Evolutionary conservation across 257 asterid species (phyloP).

Genomic region (Solanum gandarillasii): DNA sequence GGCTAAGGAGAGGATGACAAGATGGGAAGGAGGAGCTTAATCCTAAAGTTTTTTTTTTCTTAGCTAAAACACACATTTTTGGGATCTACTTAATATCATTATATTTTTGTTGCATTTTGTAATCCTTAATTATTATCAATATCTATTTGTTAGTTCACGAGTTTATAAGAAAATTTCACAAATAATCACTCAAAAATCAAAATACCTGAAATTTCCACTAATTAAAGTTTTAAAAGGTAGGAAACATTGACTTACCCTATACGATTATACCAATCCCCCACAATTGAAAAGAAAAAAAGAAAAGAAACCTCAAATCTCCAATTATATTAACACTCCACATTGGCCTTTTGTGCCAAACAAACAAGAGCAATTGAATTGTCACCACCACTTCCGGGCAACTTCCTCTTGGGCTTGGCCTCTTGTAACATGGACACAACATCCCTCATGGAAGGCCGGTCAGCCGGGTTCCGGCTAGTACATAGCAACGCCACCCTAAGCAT

Average conservation of each 20-base stretch:
- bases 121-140: background rate
- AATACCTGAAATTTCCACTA: background rate
- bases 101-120: background rate
- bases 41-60: background rate
- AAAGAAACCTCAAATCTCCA: background rate
- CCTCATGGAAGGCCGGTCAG: conserved; percentile 88
- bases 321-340: conserved; percentile 29
- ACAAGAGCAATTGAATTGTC: conserved; percentile 3
- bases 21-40: background rate
- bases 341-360: conserved; percentile 22
- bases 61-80: background rate
- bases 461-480: conserved; percentile 76
- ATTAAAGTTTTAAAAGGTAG: background rate
- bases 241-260: conserved; percentile 4
- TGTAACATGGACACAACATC: conserved; percentile 84
- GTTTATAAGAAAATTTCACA: background rate
- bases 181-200: background rate
- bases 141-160: background rate
- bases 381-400: conserved; percentile 21
- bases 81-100: background rate
- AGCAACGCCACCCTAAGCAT: conserved; percentile 68
- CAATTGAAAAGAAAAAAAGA: background rate
- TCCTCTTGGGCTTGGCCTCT: conserved; percentile 69
- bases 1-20: conserved; percentile 1
- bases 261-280: conserved; percentile 17